Conservation (phyloP, 495 filamentous ascomycete genomes). For the Penicillium verhagenii region DNA sequence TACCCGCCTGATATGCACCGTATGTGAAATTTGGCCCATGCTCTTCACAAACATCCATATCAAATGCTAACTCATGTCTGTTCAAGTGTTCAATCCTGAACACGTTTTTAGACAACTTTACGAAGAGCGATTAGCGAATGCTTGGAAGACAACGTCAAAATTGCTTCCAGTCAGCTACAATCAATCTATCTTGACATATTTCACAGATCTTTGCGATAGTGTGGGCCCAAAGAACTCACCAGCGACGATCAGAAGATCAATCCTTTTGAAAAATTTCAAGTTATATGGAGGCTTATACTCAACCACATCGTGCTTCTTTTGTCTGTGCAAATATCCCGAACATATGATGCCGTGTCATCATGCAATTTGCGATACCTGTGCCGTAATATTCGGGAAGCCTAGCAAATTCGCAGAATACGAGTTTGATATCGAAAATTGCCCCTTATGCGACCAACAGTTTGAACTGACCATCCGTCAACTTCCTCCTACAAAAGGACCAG, state of each 20-base stretch:
- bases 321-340: slow-evolving; percentile 24
- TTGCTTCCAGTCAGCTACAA: background rate
- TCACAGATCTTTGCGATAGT: background rate
- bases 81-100: background rate
- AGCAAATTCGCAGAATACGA: slow-evolving; percentile 14
- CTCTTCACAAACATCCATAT: background rate
- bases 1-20: slow-evolving; percentile 29
- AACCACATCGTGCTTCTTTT: slow-evolving; percentile 26
- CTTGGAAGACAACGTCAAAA: background rate
- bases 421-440: slow-evolving; percentile 22
- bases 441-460: slow-evolving; percentile 36
- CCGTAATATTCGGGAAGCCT: slow-evolving; percentile 20
- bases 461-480: slow-evolving; percentile 21
- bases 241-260: background rate
- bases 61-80: background rate
- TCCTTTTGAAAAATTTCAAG: background rate
- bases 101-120: background rate
- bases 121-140: background rate
- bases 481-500: slow-evolving; percentile 45
- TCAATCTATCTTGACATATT: background rate
- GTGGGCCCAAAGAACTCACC: background rate
- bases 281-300: slow-evolving; percentile 9
- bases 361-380: slow-evolving; percentile 32
- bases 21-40: slow-evolving; percentile 5
- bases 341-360: slow-evolving; percentile 34